Percentiles rank a stretch among this genome's conserved stretches.
Conservation (phyloP, 2,329 filamentous ascomycete genomes). For the Colletotrichum somersetense region DNA sequence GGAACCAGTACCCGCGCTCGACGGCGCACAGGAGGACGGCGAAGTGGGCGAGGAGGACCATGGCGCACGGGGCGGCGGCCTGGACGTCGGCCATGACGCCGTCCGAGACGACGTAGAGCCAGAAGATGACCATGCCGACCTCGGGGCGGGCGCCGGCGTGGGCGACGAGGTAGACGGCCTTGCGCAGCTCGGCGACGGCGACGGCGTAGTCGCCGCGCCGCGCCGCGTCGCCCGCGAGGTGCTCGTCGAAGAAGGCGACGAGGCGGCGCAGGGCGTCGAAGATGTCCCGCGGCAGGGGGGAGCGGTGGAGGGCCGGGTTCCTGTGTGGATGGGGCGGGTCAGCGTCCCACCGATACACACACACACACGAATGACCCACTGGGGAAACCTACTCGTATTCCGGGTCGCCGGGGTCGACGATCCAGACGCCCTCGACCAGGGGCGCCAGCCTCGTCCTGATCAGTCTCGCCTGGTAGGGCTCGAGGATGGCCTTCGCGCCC, state of each 20-base stretch:
- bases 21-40: constrained; percentile 45
- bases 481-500: constrained; percentile 20
- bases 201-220: constrained; percentile 42
- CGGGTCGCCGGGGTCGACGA: constrained; percentile 1
- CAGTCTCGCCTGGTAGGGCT: constrained; percentile 2
- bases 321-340: neutral
- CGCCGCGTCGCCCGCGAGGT: constrained; percentile 18
- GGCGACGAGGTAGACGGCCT: constrained; percentile 42
- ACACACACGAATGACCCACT: no score
- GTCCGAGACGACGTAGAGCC: constrained; percentile 47
- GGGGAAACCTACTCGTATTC: constrained; percentile 7
- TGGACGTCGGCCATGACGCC: constrained; percentile 47
- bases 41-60: constrained; percentile 48
- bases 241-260: neutral
- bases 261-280: constrained; percentile 28
- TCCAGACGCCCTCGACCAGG: constrained; percentile 14
- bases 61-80: constrained; percentile 44
- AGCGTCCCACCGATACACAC: no score
- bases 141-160: constrained; percentile 45
- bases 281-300: constrained; percentile 12
- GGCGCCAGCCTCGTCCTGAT: constrained; percentile 7
- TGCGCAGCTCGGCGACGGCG: constrained; percentile 43
- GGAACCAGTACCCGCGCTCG: constrained; percentile 47
- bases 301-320: constrained; percentile 15
- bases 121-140: constrained; percentile 43